Evolutionary conservation across 371 early-diverging fungal genomes (phyloP), one percentile per base, ranked within the genome.

Genomic region (Mortierella sp.): DNA sequence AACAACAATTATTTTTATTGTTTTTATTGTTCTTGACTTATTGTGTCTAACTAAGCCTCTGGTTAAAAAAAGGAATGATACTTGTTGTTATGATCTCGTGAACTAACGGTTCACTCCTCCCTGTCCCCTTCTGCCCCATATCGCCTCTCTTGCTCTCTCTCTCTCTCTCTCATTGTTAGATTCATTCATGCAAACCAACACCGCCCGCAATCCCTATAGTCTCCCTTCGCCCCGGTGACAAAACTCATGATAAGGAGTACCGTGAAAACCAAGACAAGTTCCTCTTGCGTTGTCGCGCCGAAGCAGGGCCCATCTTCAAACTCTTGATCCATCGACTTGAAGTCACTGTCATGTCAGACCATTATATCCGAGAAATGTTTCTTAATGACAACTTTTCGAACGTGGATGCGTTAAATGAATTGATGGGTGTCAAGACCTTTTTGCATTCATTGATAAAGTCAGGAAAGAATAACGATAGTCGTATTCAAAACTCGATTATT

Each of bases 231-330:
- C 45, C 65, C 5, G 77, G 81, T 19, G 77, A 76, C 52, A 54
- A 55, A 21, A 76, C 81, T 11, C 81, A 81, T 45, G 81, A 81
- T 38, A 48, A 21, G 9, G 81, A 81, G 21, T 81, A 77, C 74
- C 24, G 47, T 24, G 77, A 76, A 3, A 74, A 81, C 26, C 81
- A 72, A 42, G 77, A 81, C 57, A 57, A 21, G 19, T 81, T 81
- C 34, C 21, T 81, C 2, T 10, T 6, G 14, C 57, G 77, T 2
- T 81, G 81, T 13, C 73, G 38, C 10, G 48, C 60, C 31, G 74
- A 52, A 34, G 57, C 34, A 19, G 81, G 81, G 1, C 68, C 76
- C 4, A 70, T 73, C 16, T 81, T 73, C 74, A 68, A 57, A n/a
- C 31, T 76, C 73, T 44, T 24, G 2, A 47, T 80, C 57, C 76